Base-by-base conservation (phyloP, 805 yeast species). In the Candida ficus region DNA sequence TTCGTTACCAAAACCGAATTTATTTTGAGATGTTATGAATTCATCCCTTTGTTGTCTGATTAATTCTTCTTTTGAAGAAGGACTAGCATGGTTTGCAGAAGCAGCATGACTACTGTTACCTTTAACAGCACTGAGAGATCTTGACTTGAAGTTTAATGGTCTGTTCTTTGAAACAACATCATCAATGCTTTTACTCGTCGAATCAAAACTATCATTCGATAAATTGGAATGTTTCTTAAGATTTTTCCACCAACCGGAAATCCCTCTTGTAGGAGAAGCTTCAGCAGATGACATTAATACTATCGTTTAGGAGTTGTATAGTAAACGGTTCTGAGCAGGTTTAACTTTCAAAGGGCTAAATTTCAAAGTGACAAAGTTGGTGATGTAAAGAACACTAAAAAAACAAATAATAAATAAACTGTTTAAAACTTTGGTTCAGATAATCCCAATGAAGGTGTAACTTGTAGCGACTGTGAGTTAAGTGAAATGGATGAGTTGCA, bases 231-330 rank as follows among this genome's bases (percentile, higher is more conserved):
- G 50, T 21, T 48, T 52, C 44, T 64, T 67, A 45, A 69, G 57
- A 39, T 61, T 61, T 42, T 62, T 64, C 71, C 71, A 68, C 72
- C 73, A 68, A 8, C 42, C 42, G 11, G 67, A 52, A 26, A 65
- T 45, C 4, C 68, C 61, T 29, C 53, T 59, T 12, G 63, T 50
- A n/a, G 66, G 63, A 29, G 66, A 61, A 1, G 49, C 45, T 34
- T 56, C 60, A 13, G 48, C 29, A 2, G 57, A 50, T 0, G 58
- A 47, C 53, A 53, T 48, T 18, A 16, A 2, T 20, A 12, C 14
- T 11, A 18, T 10, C 17, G 13, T 18, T 19, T 18, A 23, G 11
- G n/a, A n/a, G n/a, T n/a, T n/a, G n/a, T n/a, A n/a, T n/a, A n/a
- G n/a, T n/a, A n/a, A n/a, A n/a, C n/a, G n/a, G n/a, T n/a, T n/a